phyloP scores from a whole-genome alignment of 2,329 filamentous ascomycete genomes.

The Chaetothyriales sp. region DNA sequence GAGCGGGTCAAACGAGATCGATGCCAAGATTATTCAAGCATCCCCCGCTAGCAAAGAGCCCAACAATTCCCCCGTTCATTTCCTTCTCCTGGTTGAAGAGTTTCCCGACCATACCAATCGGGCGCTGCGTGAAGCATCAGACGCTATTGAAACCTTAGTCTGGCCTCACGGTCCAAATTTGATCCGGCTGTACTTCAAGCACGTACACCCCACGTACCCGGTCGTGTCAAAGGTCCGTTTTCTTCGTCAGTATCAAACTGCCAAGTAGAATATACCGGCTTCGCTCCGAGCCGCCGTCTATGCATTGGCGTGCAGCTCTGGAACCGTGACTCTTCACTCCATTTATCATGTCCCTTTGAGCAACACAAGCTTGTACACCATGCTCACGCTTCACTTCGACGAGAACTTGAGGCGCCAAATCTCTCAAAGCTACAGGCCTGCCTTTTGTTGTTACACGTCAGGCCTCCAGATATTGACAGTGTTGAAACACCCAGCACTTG shows the following conservation, averaged over 20 bases:
- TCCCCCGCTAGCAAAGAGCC: constrained; percentile 24
- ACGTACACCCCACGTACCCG: constrained; percentile 34
- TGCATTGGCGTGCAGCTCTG: constrained; percentile 32
- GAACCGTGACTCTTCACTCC: constrained; percentile 24
- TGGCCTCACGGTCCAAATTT: constrained; percentile 29
- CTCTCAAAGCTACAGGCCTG: constrained; percentile 36
- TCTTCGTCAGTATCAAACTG: constrained; percentile 26
- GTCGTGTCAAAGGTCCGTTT: constrained; percentile 35
- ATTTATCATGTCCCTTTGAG: constrained; percentile 23
- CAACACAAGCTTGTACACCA: constrained; percentile 33
- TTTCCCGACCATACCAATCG: constrained; percentile 33
- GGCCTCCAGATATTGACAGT: constrained; percentile 33
- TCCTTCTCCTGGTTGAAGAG: constrained; percentile 32
- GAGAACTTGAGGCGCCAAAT: constrained; percentile 36
- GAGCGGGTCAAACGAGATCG: constrained; percentile 31
- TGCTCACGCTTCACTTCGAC: constrained; percentile 31
- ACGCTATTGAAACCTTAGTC: constrained; percentile 32
- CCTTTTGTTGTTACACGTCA: constrained; percentile 33
- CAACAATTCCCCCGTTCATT: constrained; percentile 33
- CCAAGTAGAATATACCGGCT: constrained; percentile 30
- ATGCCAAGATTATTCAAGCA: constrained; percentile 34
- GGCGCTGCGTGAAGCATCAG: constrained; percentile 27
- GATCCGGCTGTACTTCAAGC: constrained; percentile 33
- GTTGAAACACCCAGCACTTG: constrained; percentile 36
- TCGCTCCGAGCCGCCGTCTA: constrained; percentile 36